A percentile compares a stretch with the other conserved stretches of the same genome.
Evolutionary conservation across 345 rosid species (phyloP).

Genomic region (Microcos paniculata): DNA sequence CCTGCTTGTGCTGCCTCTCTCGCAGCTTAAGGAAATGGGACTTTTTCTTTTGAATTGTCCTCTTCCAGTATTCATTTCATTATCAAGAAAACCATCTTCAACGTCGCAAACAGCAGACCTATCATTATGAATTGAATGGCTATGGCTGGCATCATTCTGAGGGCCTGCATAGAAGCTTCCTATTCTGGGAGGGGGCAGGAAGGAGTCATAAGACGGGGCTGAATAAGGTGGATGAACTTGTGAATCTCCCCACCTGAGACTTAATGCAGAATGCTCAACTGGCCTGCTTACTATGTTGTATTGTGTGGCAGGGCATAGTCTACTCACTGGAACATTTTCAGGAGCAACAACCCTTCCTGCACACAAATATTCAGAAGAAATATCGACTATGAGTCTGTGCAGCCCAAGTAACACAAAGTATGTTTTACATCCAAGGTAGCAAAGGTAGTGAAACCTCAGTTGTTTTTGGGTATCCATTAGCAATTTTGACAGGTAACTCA

Average conservation of each 20-base stretch:
- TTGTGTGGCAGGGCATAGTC: conserved; percentile 17
- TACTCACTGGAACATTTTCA: conserved; percentile 13
- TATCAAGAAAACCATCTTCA: conserved; percentile 22
- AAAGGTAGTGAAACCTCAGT: not conserved
- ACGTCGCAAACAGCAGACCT: conserved; percentile 11
- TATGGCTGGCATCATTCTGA: conserved; percentile 20
- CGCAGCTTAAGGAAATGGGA: conserved; percentile 6
- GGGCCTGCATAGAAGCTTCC: conserved; percentile 19
- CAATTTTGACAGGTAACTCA: too few relatives aligned
- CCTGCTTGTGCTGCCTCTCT: conserved; percentile 25
- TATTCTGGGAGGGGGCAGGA: conserved; percentile 16
- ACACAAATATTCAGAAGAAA: not conserved
- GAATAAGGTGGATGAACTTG: conserved; percentile 10
- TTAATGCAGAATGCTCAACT: conserved; percentile 18
- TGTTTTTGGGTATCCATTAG: too few relatives aligned
- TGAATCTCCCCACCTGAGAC: conserved; percentile 19
- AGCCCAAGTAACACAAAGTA: not conserved
- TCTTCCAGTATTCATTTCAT: conserved; percentile 16
- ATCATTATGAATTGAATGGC: conserved; percentile 9
- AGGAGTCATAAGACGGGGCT: conserved; percentile 13
- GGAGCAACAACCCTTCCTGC: conserved; percentile 31
- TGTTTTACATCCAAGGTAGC: not conserved
- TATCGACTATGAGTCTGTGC: not conserved
- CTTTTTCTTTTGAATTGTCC: conserved; percentile 29
- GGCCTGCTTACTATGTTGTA: conserved; percentile 12